Evolutionary conservation across 176 grass and related monocot species (phyloP).

Genomic region (Stipa capillata): DNA sequence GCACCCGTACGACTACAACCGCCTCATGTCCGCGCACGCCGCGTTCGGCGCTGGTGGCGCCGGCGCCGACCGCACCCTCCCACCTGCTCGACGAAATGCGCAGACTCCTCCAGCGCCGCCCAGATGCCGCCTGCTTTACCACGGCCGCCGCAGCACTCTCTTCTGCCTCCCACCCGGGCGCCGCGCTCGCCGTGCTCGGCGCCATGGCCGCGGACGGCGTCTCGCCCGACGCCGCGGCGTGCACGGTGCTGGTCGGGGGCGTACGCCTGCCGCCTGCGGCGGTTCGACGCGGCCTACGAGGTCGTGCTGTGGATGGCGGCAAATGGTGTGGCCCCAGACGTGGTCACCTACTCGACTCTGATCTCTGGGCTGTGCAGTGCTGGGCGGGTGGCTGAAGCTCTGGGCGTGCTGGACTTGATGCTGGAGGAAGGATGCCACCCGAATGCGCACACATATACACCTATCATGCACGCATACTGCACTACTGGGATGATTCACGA

Average conservation of each 20-base stretch:
- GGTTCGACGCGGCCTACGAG: constrained; percentile 58
- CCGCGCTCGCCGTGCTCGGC: constrained; percentile 45
- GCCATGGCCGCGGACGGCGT: constrained; percentile 46
- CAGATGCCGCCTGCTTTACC: constrained; percentile 81
- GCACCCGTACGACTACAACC: constrained; percentile 79
- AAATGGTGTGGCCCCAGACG: constrained; percentile 45
- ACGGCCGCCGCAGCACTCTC: constrained; percentile 48
- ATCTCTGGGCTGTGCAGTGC: constrained; percentile 64
- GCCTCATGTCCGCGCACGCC: constrained; percentile 60
- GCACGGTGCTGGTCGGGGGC: constrained; percentile 70
- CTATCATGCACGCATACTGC: constrained; percentile 75
- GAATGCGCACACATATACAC: constrained; percentile 74
- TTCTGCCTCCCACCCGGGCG: constrained; percentile 1
- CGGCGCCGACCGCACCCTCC: constrained; percentile 39
- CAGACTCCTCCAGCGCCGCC: constrained; percentile 31
- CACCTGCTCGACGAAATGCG: constrained; percentile 87
- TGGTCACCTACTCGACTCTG: constrained; percentile 78
- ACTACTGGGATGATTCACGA: constrained; percentile 35
- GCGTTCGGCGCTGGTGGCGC: background rate
- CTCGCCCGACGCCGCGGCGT: constrained; percentile 37
- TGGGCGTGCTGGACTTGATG: constrained; percentile 83
- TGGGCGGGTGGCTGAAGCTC: constrained; percentile 56
- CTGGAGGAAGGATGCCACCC: constrained; percentile 65
- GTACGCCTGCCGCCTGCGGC: constrained; percentile 48
- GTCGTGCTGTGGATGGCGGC: constrained; percentile 54